Base-by-base conservation (phyloP, 805 yeast genomes). In the Wickerhamiella kurtzmanii region DNA sequence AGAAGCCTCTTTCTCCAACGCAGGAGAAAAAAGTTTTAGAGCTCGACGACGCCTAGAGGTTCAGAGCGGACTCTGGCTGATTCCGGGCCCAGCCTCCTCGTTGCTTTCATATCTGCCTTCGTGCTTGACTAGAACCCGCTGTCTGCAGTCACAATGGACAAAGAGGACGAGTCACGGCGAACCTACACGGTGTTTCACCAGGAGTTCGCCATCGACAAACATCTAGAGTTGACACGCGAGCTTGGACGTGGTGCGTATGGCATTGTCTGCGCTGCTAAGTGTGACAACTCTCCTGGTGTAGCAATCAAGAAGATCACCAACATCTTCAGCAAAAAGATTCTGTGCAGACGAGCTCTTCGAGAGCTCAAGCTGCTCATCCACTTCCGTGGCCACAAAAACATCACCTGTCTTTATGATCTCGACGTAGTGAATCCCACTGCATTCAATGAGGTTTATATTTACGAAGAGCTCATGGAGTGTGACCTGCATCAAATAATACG, bases 171-270 rank as follows among this genome's bases (percentile, higher is more conserved):
- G 11, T 25, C 49, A 2, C 42, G 67, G 25, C 63, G 61, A 50
- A 68, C 73, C 13, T 75, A 74, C 61, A 78, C 79, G 54, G 88
- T 82, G 37, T 82, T 76, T 66, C 83, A 83, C 60, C 98, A 92
- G 66, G 95, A 86, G 60, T 92, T 92, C 63, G 77, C 88, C 39
- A 88, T 92, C 48, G 97, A 92, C 64, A 77, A 77, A 54, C 70
- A 96, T 46, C 86, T 89, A 62, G 84, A 86, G 60, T 74, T 92
- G 55, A 85, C 86, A 49, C 84, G 88, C 59, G 97, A 92, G 56
- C 74, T 92, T 37, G 98, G 98, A 3, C 96, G 92, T 57, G 98
- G 98, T 11, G 97, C 98, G 1, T 92, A 92, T 60, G 98, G 98
- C 38, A 80, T 89, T 3, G 98, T 92, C 4, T 89, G 96, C 60